These are phyloP conservation scores for Mortierella sp. DNA, from an alignment of 371 early-diverging fungal species.

Conservation along the genomic window DNA sequence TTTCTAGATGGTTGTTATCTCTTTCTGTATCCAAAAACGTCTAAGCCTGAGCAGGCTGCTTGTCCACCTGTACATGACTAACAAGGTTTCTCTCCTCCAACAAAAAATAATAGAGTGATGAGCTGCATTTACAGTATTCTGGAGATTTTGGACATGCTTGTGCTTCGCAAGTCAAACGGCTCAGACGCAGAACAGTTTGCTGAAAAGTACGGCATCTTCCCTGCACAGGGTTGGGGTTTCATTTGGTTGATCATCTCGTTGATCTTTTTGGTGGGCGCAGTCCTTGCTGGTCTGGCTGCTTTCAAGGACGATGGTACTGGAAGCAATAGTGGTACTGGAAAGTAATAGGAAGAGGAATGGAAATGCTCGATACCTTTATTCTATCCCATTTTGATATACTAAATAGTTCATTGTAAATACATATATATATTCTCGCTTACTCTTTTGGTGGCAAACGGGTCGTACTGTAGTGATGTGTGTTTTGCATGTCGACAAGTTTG, in stretches of 20 bases:
- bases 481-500: background rate
- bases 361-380: background rate
- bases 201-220: slow-evolving; percentile 82
- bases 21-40: background rate
- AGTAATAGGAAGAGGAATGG: background rate
- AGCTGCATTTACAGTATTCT: slow-evolving; percentile 91
- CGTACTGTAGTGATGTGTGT: no score
- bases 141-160: slow-evolving; percentile 96
- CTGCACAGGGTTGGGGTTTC: slow-evolving; percentile 90
- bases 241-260: slow-evolving; percentile 92
- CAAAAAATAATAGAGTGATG: slow-evolving; percentile 81
- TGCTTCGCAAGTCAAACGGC: slow-evolving; percentile 90
- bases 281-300: slow-evolving; percentile 83
- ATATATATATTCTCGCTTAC: background rate
- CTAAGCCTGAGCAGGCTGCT: background rate
- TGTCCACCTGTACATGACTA: background rate
- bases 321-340: slow-evolving; percentile 4
- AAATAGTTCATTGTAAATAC: background rate
- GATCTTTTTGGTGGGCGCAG: slow-evolving; percentile 82
- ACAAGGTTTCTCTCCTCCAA: background rate
- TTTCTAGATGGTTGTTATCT: background rate
- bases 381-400: background rate
- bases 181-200: slow-evolving; percentile 95
- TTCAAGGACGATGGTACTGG: slow-evolving; percentile 71
- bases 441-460: background rate